Conservation (phyloP, 805 yeast genomes). For the Starmera amethionina region DNA sequence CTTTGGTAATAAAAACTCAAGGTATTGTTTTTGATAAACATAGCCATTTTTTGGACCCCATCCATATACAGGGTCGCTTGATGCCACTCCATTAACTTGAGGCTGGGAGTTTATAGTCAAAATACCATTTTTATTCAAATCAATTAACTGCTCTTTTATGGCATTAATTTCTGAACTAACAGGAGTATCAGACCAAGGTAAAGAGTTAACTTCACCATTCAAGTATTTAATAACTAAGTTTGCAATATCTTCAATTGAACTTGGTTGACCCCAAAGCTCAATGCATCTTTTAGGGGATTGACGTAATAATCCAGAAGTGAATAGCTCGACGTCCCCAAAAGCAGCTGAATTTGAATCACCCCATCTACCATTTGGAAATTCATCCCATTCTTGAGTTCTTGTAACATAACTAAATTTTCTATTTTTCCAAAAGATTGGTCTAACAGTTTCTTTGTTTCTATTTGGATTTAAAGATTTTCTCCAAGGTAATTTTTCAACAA, state of each 20-base stretch:
- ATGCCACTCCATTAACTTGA: constrained; percentile 69
- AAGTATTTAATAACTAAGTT: constrained; percentile 59
- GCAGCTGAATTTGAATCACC: constrained; percentile 98
- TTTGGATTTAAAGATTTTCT: constrained; percentile 78
- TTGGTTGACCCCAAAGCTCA: constrained; percentile 86
- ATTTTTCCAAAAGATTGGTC: constrained; percentile 95
- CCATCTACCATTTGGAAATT: constrained; percentile 98
- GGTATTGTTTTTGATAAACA: constrained; percentile 89
- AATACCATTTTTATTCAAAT: constrained; percentile 57
- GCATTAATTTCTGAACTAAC: constrained; percentile 64
- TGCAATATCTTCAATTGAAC: constrained; percentile 45
- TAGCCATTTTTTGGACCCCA: constrained; percentile 96
- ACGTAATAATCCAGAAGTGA: constrained; percentile 70
- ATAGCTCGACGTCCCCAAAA: constrained; percentile 79
- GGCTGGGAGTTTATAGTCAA: constrained; percentile 92
- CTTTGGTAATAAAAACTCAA: constrained; percentile 75
- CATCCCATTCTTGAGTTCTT: constrained; percentile 93
- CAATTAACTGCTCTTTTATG: constrained; percentile 47
- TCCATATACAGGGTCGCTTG: constrained; percentile 66
- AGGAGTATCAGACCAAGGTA: constrained; percentile 96
- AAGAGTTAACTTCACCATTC: constrained; percentile 55
- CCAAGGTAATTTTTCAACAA: constrained; percentile 58
- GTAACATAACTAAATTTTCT: constrained; percentile 84
- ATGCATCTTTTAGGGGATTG: constrained; percentile 73
- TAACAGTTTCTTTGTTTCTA: constrained; percentile 69